These are phyloP conservation scores for Pleurotus citrinopileatus DNA, from an alignment of 768 basidiomycete species.

Conservation along the genomic window DNA sequence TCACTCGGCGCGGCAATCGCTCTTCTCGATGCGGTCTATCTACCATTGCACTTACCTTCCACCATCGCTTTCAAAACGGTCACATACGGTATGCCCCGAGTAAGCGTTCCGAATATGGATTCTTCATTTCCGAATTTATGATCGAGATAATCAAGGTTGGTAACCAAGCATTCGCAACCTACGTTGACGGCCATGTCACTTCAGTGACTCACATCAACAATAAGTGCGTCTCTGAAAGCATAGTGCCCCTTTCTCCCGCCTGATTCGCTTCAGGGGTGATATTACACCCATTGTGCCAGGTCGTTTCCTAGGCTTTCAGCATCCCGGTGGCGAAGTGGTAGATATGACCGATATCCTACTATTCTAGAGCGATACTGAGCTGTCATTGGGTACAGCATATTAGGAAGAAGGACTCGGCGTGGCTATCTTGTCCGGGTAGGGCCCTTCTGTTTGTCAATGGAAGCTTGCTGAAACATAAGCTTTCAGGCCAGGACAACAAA, in stretches of 20 bases:
- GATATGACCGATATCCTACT: neutral
- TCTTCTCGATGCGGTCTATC: conserved; percentile 53
- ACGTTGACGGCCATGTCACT: conserved; percentile 46
- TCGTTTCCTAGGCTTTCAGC: conserved; percentile 39
- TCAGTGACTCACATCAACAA: conserved; percentile 61
- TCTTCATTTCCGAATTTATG: neutral
- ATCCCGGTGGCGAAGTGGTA: conserved; percentile 42
- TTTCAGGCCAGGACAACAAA: conserved; percentile 56
- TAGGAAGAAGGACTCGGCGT: conserved; percentile 37
- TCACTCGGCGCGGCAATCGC: conserved; percentile 54
- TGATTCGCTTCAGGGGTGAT: conserved; percentile 29
- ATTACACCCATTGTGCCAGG: conserved; percentile 39
- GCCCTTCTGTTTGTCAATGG: no score
- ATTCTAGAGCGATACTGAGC: neutral
- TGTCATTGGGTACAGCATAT: conserved; percentile 31
- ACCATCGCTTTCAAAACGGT: conserved; percentile 30
- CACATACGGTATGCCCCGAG: conserved; percentile 42
- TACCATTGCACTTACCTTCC: conserved; percentile 46
- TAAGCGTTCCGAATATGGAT: conserved; percentile 14
- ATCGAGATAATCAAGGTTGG: conserved; percentile 34
- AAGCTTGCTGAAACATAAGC: no score
- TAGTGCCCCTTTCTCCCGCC: neutral
- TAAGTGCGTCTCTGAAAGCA: conserved; percentile 23
- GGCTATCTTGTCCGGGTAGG: conserved; percentile 55
- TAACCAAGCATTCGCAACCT: conserved; percentile 60